Conservation (phyloP, 768 basidiomycete genomes). For the Collybia mongolica region DNA sequence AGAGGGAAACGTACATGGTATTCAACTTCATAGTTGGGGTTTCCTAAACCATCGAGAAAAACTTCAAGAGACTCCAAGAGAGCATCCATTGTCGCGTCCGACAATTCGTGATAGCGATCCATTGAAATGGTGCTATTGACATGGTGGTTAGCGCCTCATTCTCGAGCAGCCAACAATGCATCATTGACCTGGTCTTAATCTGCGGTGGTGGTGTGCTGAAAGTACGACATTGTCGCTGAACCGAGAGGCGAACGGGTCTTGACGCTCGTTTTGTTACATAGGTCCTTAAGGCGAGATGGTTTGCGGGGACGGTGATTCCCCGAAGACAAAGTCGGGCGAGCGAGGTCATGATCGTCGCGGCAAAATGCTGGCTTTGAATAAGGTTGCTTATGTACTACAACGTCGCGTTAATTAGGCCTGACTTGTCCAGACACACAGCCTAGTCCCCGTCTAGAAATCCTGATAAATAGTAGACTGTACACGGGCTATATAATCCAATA, state of each 20-base stretch:
- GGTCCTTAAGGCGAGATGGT: no score
- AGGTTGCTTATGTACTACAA: background rate
- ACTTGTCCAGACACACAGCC: no score
- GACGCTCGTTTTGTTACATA: no score
- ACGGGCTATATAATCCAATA: no score
- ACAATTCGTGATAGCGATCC: slow-evolving; percentile 65
- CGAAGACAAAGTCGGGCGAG: no score
- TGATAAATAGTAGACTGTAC: no score
- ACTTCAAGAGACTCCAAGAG: slow-evolving; percentile 75
- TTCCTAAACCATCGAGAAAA: slow-evolving; percentile 58
- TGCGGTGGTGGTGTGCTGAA: slow-evolving; percentile 58
- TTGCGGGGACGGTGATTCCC: no score
- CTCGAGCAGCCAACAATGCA: background rate
- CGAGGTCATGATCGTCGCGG: no score
- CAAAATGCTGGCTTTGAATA: no score
- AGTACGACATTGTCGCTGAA: slow-evolving; percentile 23
- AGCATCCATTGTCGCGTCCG: slow-evolving; percentile 76
- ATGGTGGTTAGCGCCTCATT: slow-evolving; percentile 1
- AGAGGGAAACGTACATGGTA: slow-evolving; percentile 64
- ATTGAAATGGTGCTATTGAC: slow-evolving; percentile 22
- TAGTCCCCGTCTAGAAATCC: no score
- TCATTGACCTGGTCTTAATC: slow-evolving; percentile 50
- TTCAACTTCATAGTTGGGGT: slow-evolving; percentile 76
- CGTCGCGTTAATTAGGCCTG: slow-evolving; percentile 7
- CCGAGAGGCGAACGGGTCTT: no score